These are phyloP conservation scores for Acacia melanoxylon DNA, from an alignment of 306 rosid species.

Conservation along the genomic window DNA sequence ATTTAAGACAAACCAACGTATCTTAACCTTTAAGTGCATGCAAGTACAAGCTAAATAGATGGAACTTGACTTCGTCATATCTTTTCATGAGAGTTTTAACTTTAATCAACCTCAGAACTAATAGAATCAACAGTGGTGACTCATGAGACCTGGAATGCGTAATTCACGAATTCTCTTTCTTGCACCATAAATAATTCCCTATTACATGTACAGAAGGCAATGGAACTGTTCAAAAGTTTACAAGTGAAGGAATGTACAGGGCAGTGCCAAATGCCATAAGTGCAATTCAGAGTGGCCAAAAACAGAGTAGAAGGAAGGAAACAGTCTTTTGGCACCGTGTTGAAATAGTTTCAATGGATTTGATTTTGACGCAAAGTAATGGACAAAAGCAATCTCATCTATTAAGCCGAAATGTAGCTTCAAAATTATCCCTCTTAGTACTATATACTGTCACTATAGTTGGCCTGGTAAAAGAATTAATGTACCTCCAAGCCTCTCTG, in stretches of 20 bases:
- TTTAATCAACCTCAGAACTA: background rate
- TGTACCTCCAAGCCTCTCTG: slow-evolving; percentile 8
- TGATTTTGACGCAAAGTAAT: background rate
- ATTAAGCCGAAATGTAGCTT: slow-evolving; percentile 26
- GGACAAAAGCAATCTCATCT: slow-evolving; percentile 19
- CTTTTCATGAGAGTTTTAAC: background rate
- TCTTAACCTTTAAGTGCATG: background rate
- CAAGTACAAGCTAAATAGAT: background rate
- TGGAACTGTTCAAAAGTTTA: background rate
- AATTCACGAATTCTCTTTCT: no score
- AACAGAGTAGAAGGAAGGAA: background rate
- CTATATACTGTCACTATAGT: background rate
- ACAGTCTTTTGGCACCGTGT: background rate
- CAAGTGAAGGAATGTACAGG: background rate
- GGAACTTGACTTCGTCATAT: background rate
- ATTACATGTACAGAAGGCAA: background rate
- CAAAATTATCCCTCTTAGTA: background rate
- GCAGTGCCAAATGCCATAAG: background rate
- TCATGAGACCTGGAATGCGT: background rate
- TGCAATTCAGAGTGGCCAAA: background rate
- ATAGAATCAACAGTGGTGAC: background rate
- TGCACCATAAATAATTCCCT: background rate
- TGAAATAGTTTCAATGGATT: background rate
- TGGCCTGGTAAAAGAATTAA: slow-evolving; percentile 32
- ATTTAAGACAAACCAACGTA: background rate